A percentile compares a stretch with the other conserved stretches of the same genome.
phyloP scores from a whole-genome alignment of 805 yeast genomes.

The Candida stauntonica region DNA sequence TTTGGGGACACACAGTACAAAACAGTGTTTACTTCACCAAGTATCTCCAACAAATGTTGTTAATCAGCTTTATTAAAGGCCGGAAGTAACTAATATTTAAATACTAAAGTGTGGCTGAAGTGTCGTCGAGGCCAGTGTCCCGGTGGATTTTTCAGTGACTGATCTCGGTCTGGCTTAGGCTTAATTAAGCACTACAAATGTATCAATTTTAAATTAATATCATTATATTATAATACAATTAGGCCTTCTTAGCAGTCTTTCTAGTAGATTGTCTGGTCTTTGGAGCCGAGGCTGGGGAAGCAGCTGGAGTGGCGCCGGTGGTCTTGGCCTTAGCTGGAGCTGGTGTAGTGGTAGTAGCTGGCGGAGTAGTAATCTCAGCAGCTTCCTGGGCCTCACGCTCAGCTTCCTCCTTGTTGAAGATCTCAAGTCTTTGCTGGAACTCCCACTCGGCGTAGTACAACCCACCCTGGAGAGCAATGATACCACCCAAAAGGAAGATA shows the following conservation, averaged over 20 bases:
- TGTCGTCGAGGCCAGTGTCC: too few species aligned
- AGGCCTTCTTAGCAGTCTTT: slow-evolving; percentile 10
- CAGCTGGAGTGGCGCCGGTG: slow-evolving; percentile 5
- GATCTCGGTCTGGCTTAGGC: too few species aligned
- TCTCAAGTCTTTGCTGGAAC: slow-evolving; percentile 33
- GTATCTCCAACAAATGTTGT: too few species aligned
- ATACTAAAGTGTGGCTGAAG: too few species aligned
- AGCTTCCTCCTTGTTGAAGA: slow-evolving; percentile 31
- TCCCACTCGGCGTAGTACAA: slow-evolving; percentile 81
- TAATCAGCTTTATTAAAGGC: too few species aligned
- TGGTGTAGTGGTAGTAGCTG: slow-evolving; percentile 3
- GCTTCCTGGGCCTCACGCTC: slow-evolving; percentile 10
- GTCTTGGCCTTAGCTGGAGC: slow-evolving; percentile 3
- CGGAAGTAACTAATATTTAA: too few species aligned
- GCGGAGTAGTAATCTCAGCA: slow-evolving; percentile 10
- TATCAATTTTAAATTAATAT: too few species aligned
- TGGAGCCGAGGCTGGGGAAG: slow-evolving; percentile 1
- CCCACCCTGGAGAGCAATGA: slow-evolving; percentile 82
- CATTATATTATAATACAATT: too few species aligned
- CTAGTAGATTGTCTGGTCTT: slow-evolving; percentile 10
- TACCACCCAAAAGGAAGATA: slow-evolving; percentile 67
- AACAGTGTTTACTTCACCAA: too few species aligned
- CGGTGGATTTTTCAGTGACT: too few species aligned
- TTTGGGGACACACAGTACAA: too few species aligned
- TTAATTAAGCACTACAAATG: too few species aligned